Evolutionary conservation across 345 rosid species (phyloP), one percentile per base, ranked within the genome.

Genomic region (Arabis alpina): DNA sequence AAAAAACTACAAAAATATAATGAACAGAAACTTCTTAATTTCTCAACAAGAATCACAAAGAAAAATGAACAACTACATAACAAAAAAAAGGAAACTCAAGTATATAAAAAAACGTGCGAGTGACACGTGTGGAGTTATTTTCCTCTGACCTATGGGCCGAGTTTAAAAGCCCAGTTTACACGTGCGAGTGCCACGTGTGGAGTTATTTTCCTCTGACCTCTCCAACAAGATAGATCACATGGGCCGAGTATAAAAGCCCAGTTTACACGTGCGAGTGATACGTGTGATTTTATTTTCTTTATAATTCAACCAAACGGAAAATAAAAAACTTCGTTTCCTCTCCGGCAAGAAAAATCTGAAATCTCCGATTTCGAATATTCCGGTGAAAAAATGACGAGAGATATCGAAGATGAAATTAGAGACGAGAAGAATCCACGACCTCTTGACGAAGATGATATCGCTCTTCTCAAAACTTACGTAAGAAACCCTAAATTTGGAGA

Each of bases 381-480:
- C 19, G 43, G 42, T 49, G 1, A 30, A 13, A 16, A 14, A 27
- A 86, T 84, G 83, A 72, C 81, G 34, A 72, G 83, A 8, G 83
- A 79, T 0, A 68, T 76, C 3, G 94, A 82, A 32, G 90, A 85
- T 0, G 92, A 86, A 61, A 72, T 85, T 70, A 83, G 86, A 81
- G 95, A 90, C 71, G 96, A 90, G 91, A 93, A 88, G 86, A 88
- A 88, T 67, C 93, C 93, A 23, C 87, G 83, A 2, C 98, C 96
- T 11, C 91, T 88, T 14, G 97, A 88, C 23, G 97, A 90, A 73
- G 98, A 88, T 67, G 98, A 93, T 44, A 88, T 93, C 50, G 98
- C 98, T 42, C 91, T 93, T 28, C 97, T 93, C 77, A 93, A 93
- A 69, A 93, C 96, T 61, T 93, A 93, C 36, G 98, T 90, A 85